Conservation (phyloP, 2,329 filamentous ascomycete species). For the Xylaria hypoxylon region DNA sequence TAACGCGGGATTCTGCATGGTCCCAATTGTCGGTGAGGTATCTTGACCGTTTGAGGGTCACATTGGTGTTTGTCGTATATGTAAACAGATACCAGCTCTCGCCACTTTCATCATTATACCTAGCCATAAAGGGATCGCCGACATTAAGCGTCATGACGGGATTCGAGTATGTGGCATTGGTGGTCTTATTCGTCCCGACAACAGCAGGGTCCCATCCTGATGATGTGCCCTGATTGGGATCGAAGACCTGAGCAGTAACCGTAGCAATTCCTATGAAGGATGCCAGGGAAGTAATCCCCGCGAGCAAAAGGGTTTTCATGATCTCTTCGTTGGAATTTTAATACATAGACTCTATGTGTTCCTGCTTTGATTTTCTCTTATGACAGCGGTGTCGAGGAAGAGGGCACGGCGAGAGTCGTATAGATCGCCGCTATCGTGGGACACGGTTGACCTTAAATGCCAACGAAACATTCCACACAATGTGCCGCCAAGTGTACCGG, state of each 20-base stretch:
- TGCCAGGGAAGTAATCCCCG: slow-evolving; percentile 16
- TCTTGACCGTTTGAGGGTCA: slow-evolving; percentile 54
- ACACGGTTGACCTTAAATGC: slow-evolving; percentile 26
- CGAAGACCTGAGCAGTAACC: slow-evolving; percentile 47
- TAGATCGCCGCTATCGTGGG: slow-evolving; percentile 1
- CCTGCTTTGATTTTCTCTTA: slow-evolving; percentile 1
- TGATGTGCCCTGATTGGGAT: slow-evolving; percentile 49
- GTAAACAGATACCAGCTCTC: slow-evolving; percentile 57
- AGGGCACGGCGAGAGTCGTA: slow-evolving; percentile 2
- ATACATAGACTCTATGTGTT: slow-evolving; percentile 13
- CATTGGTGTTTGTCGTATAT: slow-evolving; percentile 55
- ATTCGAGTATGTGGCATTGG: slow-evolving; percentile 55
- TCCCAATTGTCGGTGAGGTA: slow-evolving; percentile 57
- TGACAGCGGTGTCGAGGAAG: neutral
- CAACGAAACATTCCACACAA: neutral
- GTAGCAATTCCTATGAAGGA: slow-evolving; percentile 22
- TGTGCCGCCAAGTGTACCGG: neutral
- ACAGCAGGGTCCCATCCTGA: slow-evolving; percentile 49
- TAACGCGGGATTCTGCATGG: slow-evolving; percentile 52
- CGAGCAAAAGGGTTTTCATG: slow-evolving; percentile 26
- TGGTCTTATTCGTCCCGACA: slow-evolving; percentile 53
- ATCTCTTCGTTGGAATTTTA: neutral
- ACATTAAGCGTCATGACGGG: slow-evolving; percentile 55
- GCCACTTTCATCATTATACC: slow-evolving; percentile 48
- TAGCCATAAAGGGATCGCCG: slow-evolving; percentile 56